These are phyloP conservation scores for Fusarium sororula DNA, from an alignment of 2,329 filamentous ascomycete genomes.

Conservation along the genomic window DNA sequence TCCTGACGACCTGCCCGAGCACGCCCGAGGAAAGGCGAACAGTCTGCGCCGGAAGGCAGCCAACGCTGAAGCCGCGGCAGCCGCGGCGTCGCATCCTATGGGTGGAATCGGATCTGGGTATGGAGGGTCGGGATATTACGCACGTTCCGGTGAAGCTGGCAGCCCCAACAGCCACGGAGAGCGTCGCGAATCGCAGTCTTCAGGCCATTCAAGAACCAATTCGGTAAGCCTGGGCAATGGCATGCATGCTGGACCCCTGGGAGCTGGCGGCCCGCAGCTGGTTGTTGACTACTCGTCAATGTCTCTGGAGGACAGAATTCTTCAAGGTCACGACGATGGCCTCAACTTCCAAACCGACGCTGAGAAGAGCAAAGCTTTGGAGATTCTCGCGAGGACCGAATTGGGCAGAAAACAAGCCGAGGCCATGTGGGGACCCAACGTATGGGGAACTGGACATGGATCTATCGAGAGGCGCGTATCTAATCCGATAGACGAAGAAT, in stretches of 20 bases:
- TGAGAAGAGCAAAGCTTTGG: conserved; percentile 61
- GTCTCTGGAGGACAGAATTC: conserved; percentile 61
- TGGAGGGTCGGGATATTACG: conserved; percentile 40
- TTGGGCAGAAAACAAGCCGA: conserved; percentile 60
- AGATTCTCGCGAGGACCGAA: conserved; percentile 62
- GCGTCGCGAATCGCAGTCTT: conserved; percentile 35
- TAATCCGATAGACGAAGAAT: conserved; percentile 41
- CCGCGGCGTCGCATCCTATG: conserved; percentile 35
- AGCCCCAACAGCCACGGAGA: conserved; percentile 42
- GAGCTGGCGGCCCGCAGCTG: conserved; percentile 54
- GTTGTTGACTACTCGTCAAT: conserved; percentile 52
- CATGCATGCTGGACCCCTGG: conserved; percentile 57
- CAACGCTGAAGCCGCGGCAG: conserved; percentile 62
- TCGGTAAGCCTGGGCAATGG: conserved; percentile 52
- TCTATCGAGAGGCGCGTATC: conserved; percentile 45
- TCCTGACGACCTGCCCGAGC: conserved; percentile 87
- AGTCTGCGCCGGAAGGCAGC: conserved; percentile 77
- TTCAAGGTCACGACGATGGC: conserved; percentile 57
- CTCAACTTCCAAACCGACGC: conserved; percentile 57
- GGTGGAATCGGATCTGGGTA: conserved; percentile 32
- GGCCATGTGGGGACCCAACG: conserved; percentile 59
- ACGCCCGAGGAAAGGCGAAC: conserved; percentile 81
- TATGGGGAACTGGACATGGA: conserved; percentile 53
- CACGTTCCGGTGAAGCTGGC: conserved; percentile 27
- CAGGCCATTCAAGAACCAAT: conserved; percentile 47